These are phyloP conservation scores for Zhuliangozyma blackwelliae DNA, from an alignment of 1,139 yeast genomes.

Conservation along the genomic window DNA sequence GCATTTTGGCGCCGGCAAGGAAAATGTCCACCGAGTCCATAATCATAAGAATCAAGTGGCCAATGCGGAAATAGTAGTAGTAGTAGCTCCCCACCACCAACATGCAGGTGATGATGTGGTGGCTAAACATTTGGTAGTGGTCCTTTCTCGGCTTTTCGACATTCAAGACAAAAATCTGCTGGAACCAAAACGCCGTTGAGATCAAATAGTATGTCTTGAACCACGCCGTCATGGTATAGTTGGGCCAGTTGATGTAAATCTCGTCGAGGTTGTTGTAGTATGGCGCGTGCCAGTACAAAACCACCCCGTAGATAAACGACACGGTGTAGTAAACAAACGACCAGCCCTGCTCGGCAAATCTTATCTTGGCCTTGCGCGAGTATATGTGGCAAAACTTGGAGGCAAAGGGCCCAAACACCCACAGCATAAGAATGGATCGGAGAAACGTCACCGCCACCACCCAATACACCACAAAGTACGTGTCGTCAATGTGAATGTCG, in stretches of 20 bases:
- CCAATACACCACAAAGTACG: slow-evolving; percentile 52
- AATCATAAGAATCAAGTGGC: slow-evolving; percentile 69
- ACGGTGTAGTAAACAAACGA: slow-evolving; percentile 54
- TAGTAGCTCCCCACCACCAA: slow-evolving; percentile 70
- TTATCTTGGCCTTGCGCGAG: slow-evolving; percentile 47
- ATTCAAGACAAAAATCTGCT: slow-evolving; percentile 72
- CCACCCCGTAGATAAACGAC: slow-evolving; percentile 57
- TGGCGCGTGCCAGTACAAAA: slow-evolving; percentile 52
- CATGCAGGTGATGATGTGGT: slow-evolving; percentile 74
- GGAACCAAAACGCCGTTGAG: slow-evolving; percentile 75
- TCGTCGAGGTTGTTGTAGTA: slow-evolving; percentile 58
- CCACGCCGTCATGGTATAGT: slow-evolving; percentile 42
- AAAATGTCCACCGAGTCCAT: slow-evolving; percentile 84
- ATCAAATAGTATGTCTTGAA: slow-evolving; percentile 70
- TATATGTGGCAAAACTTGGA: slow-evolving; percentile 38
- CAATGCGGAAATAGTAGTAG: slow-evolving; percentile 70
- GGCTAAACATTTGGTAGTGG: slow-evolving; percentile 80
- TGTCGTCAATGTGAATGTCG: slow-evolving; percentile 57
- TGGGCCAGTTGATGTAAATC: slow-evolving; percentile 77
- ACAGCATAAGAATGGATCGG: slow-evolving; percentile 58
- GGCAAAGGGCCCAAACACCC: slow-evolving; percentile 58
- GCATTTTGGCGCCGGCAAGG: slow-evolving; percentile 68
- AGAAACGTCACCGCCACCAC: slow-evolving; percentile 55
- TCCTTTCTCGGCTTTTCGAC: slow-evolving; percentile 80
- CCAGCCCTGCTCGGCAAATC: slow-evolving; percentile 92